A percentile compares a stretch with the other conserved stretches of the same genome.
These are phyloP conservation scores for Hanseniaspora valbyensis DNA, from an alignment of 805 yeast genomes.

Conservation along the genomic window DNA sequence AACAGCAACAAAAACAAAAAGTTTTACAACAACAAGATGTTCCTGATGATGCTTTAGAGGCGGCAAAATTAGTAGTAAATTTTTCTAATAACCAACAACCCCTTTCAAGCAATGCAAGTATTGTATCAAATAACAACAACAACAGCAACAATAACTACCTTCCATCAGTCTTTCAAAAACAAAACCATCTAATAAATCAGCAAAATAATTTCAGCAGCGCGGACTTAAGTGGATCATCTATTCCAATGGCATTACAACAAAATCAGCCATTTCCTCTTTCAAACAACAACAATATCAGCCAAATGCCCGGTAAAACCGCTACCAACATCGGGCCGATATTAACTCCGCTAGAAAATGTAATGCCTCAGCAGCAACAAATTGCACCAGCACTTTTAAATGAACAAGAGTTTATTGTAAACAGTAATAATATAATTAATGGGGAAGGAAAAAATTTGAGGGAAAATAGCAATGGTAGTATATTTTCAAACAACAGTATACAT, in stretches of 20 bases:
- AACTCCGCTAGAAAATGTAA: not conserved
- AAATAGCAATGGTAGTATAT: not conserved
- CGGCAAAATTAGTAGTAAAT: constrained; percentile 10
- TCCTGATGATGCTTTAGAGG: constrained; percentile 4
- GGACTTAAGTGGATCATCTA: too few relatives aligned
- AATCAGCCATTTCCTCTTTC: too few relatives aligned
- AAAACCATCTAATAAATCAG: not conserved
- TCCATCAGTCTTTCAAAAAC: not conserved
- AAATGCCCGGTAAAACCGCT: not conserved
- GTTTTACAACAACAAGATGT: not conserved
- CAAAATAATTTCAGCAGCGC: not conserved
- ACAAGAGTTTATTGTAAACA: not conserved
- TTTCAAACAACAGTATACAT: not conserved
- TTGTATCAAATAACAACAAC: not conserved
- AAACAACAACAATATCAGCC: not conserved
- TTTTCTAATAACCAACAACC: constrained; percentile 6
- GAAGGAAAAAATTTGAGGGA: not conserved
- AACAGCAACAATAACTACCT: not conserved
- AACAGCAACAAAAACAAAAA: not conserved
- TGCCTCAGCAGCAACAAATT: not conserved
- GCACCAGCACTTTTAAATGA: not conserved
- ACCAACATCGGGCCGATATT: not conserved
- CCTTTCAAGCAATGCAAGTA: not conserved
- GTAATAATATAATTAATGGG: not conserved
- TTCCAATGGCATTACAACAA: not conserved